Evolutionary conservation across 257 asterid species (phyloP).

Genomic region (Jacaranda copaia): DNA sequence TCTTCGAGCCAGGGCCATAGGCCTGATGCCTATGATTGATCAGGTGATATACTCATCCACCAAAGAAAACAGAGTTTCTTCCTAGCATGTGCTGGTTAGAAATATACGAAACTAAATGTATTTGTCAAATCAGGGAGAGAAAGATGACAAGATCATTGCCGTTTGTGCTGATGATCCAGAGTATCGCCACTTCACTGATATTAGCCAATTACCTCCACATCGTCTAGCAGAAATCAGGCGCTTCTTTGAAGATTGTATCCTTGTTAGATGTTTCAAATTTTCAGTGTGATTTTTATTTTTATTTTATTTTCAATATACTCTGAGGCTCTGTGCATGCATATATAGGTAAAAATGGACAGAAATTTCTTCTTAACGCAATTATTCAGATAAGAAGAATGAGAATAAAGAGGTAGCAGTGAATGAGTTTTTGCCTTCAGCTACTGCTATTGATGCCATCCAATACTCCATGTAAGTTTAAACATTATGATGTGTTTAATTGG

Average conservation of each 20-base stretch:
- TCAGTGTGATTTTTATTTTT: background rate
- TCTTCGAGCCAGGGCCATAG: constrained; percentile 73
- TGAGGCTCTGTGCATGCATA: no score
- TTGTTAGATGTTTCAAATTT: constrained; percentile 6
- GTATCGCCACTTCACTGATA: constrained; percentile 63
- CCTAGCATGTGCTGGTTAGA: background rate
- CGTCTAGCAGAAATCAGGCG: constrained; percentile 66
- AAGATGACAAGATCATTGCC: constrained; percentile 73
- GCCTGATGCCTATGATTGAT: constrained; percentile 77
- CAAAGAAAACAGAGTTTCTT: background rate
- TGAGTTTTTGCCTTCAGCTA: constrained; percentile 57
- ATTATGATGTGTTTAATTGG: no score
- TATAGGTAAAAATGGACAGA: background rate
- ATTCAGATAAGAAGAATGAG: constrained; percentile 75
- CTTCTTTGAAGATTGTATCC: constrained; percentile 78
- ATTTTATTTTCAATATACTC: background rate
- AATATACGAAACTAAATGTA: background rate
- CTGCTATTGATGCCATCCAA: constrained; percentile 62
- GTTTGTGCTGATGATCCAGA: constrained; percentile 78
- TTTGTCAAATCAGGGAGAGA: constrained; percentile 54
- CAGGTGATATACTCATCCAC: constrained; percentile 48
- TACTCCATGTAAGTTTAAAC: constrained; percentile 63
- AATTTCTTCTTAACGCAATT: constrained; percentile 36
- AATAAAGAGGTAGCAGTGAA: constrained; percentile 77
- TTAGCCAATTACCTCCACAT: constrained; percentile 67